Evolutionary conservation across 139 green algal genomes (phyloP).

Genomic region (Coccomyxa sp.): DNA sequence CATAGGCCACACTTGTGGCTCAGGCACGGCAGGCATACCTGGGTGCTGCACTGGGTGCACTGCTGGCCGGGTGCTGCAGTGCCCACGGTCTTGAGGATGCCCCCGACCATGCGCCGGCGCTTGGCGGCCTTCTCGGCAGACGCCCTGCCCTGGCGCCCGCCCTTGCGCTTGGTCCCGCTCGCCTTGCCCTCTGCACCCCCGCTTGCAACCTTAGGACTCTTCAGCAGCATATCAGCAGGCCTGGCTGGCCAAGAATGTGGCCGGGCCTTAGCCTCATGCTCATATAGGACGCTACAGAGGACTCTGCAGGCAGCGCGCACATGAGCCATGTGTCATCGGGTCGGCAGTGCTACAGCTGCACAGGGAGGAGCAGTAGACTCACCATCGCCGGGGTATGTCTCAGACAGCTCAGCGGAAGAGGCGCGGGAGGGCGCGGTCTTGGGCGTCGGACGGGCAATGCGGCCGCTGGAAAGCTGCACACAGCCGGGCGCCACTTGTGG

Average conservation of each 20-base stretch:
- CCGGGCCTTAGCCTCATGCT: too few species aligned
- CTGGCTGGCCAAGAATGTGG: too few species aligned
- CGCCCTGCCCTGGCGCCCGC: constrained; percentile 8
- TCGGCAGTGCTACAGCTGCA: not conserved
- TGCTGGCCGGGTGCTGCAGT: constrained; percentile 27
- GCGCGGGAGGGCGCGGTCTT: not conserved
- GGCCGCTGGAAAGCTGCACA: not conserved
- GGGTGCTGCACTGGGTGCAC: constrained; percentile 45
- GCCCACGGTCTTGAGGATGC: constrained; percentile 9
- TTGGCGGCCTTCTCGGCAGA: not conserved
- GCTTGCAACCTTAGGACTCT: too few species aligned
- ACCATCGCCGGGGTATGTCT: not conserved
- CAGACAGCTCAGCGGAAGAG: not conserved
- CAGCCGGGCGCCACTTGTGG: not conserved
- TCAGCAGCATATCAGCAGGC: too few species aligned
- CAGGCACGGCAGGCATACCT: not conserved
- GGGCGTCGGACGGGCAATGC: not conserved
- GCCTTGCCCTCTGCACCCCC: too few species aligned
- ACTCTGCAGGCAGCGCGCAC: too few species aligned
- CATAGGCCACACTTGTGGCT: not conserved
- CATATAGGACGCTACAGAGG: too few species aligned
- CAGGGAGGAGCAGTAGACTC: too few species aligned
- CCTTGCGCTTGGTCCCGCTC: constrained; percentile 15
- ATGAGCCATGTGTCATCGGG: too few species aligned
- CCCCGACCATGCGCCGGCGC: not conserved